These are phyloP conservation scores for Kuraishia floccosa DNA, from an alignment of 805 yeast species.

Conservation along the genomic window DNA sequence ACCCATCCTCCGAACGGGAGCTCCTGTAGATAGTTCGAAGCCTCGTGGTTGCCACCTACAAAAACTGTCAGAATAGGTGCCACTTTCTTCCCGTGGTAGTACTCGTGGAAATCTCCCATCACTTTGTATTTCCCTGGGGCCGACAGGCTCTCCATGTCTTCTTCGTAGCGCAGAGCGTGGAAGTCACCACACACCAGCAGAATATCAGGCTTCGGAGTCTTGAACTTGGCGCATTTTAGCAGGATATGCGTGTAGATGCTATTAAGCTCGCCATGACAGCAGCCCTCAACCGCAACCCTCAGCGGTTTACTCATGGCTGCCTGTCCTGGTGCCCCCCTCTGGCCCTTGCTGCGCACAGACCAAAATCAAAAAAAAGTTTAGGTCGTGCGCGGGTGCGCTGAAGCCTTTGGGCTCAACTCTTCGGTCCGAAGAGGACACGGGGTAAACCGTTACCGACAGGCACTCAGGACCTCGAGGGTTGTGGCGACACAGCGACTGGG, in stretches of 20 bases:
- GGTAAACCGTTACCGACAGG: too few species aligned
- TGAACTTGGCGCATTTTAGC: constrained; percentile 11
- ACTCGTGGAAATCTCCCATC: constrained; percentile 72
- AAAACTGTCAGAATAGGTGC: constrained; percentile 78
- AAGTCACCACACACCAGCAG: constrained; percentile 87
- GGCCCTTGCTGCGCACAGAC: too few species aligned
- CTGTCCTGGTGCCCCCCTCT: too few species aligned
- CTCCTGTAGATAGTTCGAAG: constrained; percentile 66
- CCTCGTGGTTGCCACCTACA: constrained; percentile 94
- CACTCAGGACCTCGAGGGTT: too few species aligned
- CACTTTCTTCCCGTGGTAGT: constrained; percentile 42
- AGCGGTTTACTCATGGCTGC: constrained; percentile 2
- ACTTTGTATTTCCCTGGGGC: constrained; percentile 70
- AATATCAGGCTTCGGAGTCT: constrained; percentile 30
- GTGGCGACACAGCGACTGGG: too few species aligned
- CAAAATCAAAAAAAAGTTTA: too few species aligned
- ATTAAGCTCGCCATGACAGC: constrained; percentile 77
- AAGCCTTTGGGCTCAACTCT: too few species aligned
- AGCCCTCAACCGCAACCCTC: constrained; percentile 70
- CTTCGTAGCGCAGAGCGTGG: constrained; percentile 57
- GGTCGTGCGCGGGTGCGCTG: too few species aligned
- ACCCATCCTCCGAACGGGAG: constrained; percentile 87
- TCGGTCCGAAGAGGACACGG: too few species aligned
- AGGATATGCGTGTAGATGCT: constrained; percentile 32
- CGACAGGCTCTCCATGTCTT: constrained; percentile 59